Conservation (phyloP, 2,329 filamentous ascomycete genomes). For the Paramyrothecium sp. region DNA sequence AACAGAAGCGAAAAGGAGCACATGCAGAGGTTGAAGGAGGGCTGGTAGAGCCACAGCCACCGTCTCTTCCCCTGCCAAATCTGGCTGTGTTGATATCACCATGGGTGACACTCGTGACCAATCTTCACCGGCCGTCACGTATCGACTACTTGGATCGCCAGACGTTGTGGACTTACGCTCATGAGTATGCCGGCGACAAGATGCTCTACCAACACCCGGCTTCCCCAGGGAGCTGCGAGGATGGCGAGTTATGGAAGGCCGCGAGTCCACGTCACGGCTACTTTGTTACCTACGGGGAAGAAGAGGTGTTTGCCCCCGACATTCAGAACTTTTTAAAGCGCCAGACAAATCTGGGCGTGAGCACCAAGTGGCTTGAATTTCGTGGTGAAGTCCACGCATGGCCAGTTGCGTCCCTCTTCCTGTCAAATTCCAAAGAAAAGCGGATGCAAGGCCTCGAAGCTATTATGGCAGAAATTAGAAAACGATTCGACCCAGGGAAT, state of each 20-base stretch:
- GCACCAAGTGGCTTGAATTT: conserved; percentile 59
- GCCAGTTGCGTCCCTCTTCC: conserved; percentile 69
- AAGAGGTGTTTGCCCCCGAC: conserved; percentile 76
- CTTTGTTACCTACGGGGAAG: conserved; percentile 69
- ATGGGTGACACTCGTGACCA: conserved; percentile 73
- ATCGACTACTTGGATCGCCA: conserved; percentile 74
- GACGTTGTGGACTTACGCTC: conserved; percentile 67
- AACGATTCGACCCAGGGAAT: conserved; percentile 18
- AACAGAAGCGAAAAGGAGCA: conserved; percentile 13
- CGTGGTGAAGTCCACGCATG: conserved; percentile 74
- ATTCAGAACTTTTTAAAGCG: conserved; percentile 59
- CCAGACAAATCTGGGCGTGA: conserved; percentile 51
- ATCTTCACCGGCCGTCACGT: conserved; percentile 63
- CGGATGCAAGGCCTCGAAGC: conserved; percentile 51
- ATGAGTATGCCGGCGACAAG: conserved; percentile 58
- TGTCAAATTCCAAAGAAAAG: conserved; percentile 46
- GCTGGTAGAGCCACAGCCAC: conserved; percentile 11
- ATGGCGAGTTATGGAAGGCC: conserved; percentile 63
- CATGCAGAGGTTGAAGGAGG: conserved; percentile 9
- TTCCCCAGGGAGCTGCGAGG: conserved; percentile 70
- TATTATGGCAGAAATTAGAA: conserved; percentile 36
- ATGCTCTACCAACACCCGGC: conserved; percentile 32
- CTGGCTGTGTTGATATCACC: conserved; percentile 76
- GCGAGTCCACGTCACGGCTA: conserved; percentile 67
- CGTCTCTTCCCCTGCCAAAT: conserved; percentile 28